Base-by-base conservation (phyloP, 441 rosid species). In the Erodium texanum region DNA sequence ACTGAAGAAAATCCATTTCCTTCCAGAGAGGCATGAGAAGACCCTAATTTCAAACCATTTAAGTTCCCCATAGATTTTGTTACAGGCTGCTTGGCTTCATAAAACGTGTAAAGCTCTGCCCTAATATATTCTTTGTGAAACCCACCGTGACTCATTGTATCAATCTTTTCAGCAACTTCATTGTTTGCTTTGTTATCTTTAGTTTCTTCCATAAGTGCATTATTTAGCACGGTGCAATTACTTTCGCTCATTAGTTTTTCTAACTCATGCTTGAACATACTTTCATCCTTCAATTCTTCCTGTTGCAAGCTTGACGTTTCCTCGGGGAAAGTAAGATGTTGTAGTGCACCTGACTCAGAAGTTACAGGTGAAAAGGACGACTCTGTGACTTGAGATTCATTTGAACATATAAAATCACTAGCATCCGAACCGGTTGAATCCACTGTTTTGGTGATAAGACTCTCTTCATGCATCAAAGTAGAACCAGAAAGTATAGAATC, bases 51-150 rank as follows among this genome's bases (percentile, higher is more conserved):
- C 18, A 79, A 61, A 72, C 79, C 83, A 45, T 70, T 70, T 64
- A 82, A 45, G 65, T 72, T 76, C 43, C 72, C 69, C 62, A 76
- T 66, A 68, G 83, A 69, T 72, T 71, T 77, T 54, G 70, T 66
- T 69, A 71, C 70, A 8, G 75, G 73, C 73, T 77, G 84, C 69
- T 78, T 81, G 23, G 76, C 69, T 74, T 79, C 85, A 71, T 77
- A 83, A 77, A 87, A 89, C 5, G 82, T 82, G 76, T 84, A 83
- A 66, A 87, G 84, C 66, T 83, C 92, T 71, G 88, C 82, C 75
- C 89, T 86, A 34, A 45, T 75, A 54, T 79, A 76, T 81, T 82
- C 87, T 22, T 66, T 69, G 12, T 75, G 63, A 48, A 78, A 59
- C 77, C 70, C 72, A 68, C 72, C 56, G 52, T 18, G 64, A 66